Evolutionary conservation across 345 rosid genomes (phyloP), one percentile per base, ranked within the genome.

Genomic region (Citrus mangshanensis): DNA sequence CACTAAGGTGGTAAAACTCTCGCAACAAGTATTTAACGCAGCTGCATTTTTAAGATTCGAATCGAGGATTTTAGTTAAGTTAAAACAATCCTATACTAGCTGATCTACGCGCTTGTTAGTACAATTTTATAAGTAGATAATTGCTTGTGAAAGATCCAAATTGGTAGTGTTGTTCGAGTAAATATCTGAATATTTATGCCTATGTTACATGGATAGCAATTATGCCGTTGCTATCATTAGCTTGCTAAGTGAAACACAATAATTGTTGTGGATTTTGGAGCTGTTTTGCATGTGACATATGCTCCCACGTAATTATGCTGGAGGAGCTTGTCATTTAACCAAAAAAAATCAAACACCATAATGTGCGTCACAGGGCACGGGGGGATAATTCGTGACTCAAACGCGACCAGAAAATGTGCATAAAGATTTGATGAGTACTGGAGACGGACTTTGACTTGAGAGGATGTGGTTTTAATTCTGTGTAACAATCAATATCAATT

Each of bases 41-140:
- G 5, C 5, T 32, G 0, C 0, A 32, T 32, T 32, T 32, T 32
- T 32, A 32, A 32, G 5, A 32, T 0, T 32, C 34, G 5, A 32
- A 32, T 32, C 0, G 5, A 32, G 0, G 0, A 32, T 32, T 32
- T 32, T 32, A 0, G 0, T 0, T 32, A 0, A 32, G 0, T 32
- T 32, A 32, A 0, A 32, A 32, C 5, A 32, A 0, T 2, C 0
- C 0, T 3, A 30, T 30, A 3, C 0, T 0, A 32, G 0, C 2
- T 32, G 0, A 32, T 32, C 5, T 32, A 32, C 4, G 34, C 4
- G 34, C 34, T 32, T 0, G 4, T 32, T 32, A 3, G 1, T 46
- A 12, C 0, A 13, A 13, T 12, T 37, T 46, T 3, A 13, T 46
- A 2, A 12, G 51, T 46, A 13, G 14, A 46, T 46, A 46, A 13